A percentile compares a stretch with the other conserved stretches of the same genome.
Conservation (phyloP, 768 basidiomycete species). For the Lactifluus pinguis region DNA sequence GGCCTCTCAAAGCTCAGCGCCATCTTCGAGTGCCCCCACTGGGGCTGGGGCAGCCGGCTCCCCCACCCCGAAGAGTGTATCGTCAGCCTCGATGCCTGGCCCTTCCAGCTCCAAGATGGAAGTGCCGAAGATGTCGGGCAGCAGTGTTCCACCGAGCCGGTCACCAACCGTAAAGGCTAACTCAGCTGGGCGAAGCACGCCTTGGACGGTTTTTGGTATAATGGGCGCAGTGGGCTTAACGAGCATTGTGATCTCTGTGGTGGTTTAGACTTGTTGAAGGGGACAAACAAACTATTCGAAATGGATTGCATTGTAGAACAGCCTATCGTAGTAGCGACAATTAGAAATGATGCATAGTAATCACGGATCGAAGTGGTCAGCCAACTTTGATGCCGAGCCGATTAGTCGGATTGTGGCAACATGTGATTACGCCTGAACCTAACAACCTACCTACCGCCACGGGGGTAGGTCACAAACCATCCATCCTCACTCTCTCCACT, state of each 20-base stretch:
- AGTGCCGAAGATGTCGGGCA: neutral
- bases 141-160: slow-evolving; percentile 18
- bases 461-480: neutral
- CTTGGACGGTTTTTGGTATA: slow-evolving; percentile 33
- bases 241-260: slow-evolving; percentile 39
- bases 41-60: neutral
- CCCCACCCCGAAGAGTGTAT: neutral
- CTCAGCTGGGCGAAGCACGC: slow-evolving; percentile 28
- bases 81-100: neutral
- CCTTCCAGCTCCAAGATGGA: slow-evolving; percentile 1
- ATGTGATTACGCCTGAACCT: slow-evolving; percentile 11
- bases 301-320: neutral
- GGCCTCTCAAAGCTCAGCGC: neutral
- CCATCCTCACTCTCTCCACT: neutral
- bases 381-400: neutral
- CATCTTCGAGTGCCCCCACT: neutral
- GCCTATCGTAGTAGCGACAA: neutral
- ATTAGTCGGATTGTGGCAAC: neutral
- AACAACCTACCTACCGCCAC: neutral
- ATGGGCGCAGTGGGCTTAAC: slow-evolving; percentile 43
- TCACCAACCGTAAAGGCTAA: slow-evolving; percentile 22
- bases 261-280: slow-evolving; percentile 16
- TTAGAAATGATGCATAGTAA: neutral
- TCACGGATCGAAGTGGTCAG: neutral
- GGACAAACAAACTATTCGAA: slow-evolving; percentile 5